Evolutionary conservation across 768 basidiomycete species (phyloP), one percentile per base, ranked within the genome.

Genomic region (Phallus indusiatus): DNA sequence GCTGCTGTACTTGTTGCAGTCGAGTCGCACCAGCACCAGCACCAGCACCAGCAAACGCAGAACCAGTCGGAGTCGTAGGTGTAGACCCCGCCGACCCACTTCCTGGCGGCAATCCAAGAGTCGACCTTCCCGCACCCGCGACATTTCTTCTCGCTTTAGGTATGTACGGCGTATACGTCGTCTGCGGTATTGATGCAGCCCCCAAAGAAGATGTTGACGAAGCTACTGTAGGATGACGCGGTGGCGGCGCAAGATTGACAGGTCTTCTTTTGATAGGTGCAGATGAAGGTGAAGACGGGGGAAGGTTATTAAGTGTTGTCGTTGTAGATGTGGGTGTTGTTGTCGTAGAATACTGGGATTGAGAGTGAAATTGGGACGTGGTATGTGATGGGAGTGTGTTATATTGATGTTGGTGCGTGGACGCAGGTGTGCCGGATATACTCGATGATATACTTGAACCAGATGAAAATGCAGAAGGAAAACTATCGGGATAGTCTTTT

Each of bases 401-500:
- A 61, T 28, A 28, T 7, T n/a, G 56, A 51, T 37, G 56, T n/a
- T 67, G 61, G 66, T n/a, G 54, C 59, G 55, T 49, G 49, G 64
- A 59, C 60, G 64, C 61, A 54, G 51, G 69, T 18, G 70, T 67
- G 61, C 5, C n/a, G 4, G 42, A 42, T 12, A n/a, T 12, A 14
- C 5, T 42, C 4, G 42, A 42, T 42, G 24, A 52, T 12, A 18
- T 35, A 10, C 51, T 51, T 34, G 61, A 6, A 37, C 50, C 49
- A 24, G 56, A 18, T 16, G 64, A 48, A 33, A 66, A 64, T 18
- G 69, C 59, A 12, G 64, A 59, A 1, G 73, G 71, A 63, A 85
- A 80, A 47, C 86, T 78, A 63, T 96, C 92, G 3, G 92, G 90
- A 67, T 97, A 98, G 70, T 99, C 95, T 54, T 90, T 83, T 62